Evolutionary conservation across 1,284 basidiomycete genomes (phyloP), one percentile per base, ranked within the genome.

Genomic region (Hymenochaete sp.): DNA sequence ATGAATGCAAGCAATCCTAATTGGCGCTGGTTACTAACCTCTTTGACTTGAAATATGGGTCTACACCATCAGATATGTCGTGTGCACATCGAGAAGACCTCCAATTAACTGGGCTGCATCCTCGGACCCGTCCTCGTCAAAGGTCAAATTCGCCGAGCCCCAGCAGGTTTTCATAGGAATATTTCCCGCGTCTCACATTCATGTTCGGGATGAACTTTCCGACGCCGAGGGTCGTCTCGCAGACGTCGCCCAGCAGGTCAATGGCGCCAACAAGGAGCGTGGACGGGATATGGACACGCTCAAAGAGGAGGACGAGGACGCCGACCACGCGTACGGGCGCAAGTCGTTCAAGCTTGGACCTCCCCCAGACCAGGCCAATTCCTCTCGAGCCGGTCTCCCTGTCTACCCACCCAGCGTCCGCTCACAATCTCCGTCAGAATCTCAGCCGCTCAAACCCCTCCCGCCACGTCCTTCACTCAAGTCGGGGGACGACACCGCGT

Each of bases 81-180:
- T 95, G 2, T 90, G 85, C 55, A 84, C 80, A 21, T 81, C 76
- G 40, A 77, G 76, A 33, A 71, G 77, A 14, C 84, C 81, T n/a
- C 73, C 74, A 21, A 73, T 79, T 36, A 74, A 73, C 44, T 83
- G 78, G 79, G 61, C 70, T 8, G 70, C 73, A 9, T 67, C 75
- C 9, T 73, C 81, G 50, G 70, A 75, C 1, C 73, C 73, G 11
- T 61, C 67, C 0, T 69, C 72, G 4, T 59, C 70, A n/a, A 64
- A 73, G 16, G 57, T 70, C 54, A 76, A 73, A 54, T 68, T 73
- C 4, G 82, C 83, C 55, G 83, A 86, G 54, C 71, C 76, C 0
- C 82, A 87, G 50, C 88, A 93, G 56, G 92, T 98, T 31, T 88
- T 90, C 61, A 90, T 98, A 48, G 95, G 93, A 47, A 93, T 98